Evolutionary conservation across 345 rosid species (phyloP), one percentile per base, ranked within the genome.

Genomic region (Brassica incana): DNA sequence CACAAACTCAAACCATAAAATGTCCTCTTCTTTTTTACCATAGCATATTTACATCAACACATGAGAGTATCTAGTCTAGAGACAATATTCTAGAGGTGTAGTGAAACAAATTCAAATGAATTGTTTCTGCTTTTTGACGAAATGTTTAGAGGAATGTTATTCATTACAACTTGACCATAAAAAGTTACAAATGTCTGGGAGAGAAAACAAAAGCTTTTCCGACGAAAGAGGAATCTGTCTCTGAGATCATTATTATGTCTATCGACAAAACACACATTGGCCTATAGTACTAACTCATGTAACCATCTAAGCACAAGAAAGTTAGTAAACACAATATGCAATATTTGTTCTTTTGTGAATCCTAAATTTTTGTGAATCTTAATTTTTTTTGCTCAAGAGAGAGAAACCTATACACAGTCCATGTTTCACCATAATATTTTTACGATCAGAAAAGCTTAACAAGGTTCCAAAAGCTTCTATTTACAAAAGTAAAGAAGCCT

Each of bases 151-250:
- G 66, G 75, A 74, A 69, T 79, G 50, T 79, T 68, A 23, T 74
- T 74, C 20, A 16, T 35, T 74, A 36, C 79, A 69, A 80, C 71
- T 80, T 74, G 79, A 60, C 74, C 58, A 8, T 50, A 50, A 74
- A 65, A 74, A 64, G 40, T 73, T 61, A 61, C 76, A 33, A 73
- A 61, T 72, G 30, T 73, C 54, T 73, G 77, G 82, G 73, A 73
- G 69, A 67, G 35, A 25, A 12, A 71, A 14, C 16, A 52, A 58
- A 11, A 12, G 60, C 33, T 80, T 74, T 74, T 62, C 82, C 75
- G 78, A 80, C 38, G 71, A 80, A 80, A 80, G 75, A 61, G 78
- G 78, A 80, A 50, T 74, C 2, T 69, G 83, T 74, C 40, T 69
- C 38, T 74, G 75, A 35, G 75, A 62, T 69, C 78, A 80, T 74